Evolutionary conservation across 1,284 basidiomycete genomes (phyloP).

Genomic region (Pterulicium gracile): DNA sequence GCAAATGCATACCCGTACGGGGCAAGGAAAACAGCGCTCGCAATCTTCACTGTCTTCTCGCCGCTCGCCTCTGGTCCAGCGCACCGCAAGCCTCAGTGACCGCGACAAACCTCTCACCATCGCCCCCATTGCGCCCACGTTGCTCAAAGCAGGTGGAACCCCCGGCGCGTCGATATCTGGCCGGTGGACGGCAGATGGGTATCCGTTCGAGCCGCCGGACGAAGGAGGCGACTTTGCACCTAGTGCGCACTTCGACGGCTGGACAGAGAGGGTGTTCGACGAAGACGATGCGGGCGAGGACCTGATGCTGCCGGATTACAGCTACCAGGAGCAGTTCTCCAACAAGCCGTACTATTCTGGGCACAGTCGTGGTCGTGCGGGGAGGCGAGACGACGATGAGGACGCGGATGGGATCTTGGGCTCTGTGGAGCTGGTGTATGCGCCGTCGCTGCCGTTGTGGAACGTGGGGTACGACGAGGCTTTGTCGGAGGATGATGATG

Average conservation of each 20-base stretch:
- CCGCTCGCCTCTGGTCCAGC: conserved; percentile 17
- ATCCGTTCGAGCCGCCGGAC: no score
- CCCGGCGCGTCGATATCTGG: neutral
- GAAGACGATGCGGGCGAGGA: neutral
- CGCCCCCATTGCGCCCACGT: conserved; percentile 88
- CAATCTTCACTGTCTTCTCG: conserved; percentile 11
- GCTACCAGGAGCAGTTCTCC: no score
- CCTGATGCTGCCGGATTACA: no score
- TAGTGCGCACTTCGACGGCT: no score
- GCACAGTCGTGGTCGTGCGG: conserved; percentile 8
- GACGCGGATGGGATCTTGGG: conserved; percentile 19
- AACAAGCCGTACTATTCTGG: conserved; percentile 7
- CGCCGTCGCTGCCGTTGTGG: conserved; percentile 25
- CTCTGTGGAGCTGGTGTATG: conserved; percentile 62
- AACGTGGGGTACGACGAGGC: neutral
- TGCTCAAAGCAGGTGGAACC: conserved; percentile 62
- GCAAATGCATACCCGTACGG: no score
- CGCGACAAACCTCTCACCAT: conserved; percentile 77
- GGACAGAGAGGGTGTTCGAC: conserved; percentile 1
- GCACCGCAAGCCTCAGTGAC: conserved; percentile 25
- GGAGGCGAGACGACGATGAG: conserved; percentile 9
- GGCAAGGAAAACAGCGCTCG: conserved; percentile 8
- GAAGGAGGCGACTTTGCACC: no score
- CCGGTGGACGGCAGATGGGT: no score
- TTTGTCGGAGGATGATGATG: conserved; percentile 13